Base-by-base conservation (phyloP, 1,284 basidiomycete species). In the Marasmius fiardii region DNA sequence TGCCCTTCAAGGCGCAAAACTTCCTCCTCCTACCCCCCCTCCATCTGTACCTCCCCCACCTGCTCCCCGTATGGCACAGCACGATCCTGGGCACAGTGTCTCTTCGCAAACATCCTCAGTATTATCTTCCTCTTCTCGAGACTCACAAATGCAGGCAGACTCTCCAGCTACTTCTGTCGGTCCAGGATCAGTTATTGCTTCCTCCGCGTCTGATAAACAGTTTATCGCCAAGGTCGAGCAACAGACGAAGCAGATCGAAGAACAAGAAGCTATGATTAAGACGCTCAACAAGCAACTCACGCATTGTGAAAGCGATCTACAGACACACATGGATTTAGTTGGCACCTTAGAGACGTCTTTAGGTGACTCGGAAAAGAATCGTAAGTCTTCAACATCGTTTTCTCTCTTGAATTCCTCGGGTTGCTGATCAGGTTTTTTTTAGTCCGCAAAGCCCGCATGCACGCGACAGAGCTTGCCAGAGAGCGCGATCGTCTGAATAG, bases 281-380 rank as follows among this genome's bases (percentile, higher is more conserved):
- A 94, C 89, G 33, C 81, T 97, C 55, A 93, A 93, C 72, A 93
- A 95, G 71, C 93, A 95, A 71, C 72, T 97, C 53, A 85, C 85
- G 31, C 93, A 95, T 69, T 95, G 93, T 67, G 93, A 96, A 72
- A 85, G 81, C 59, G 93, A 96, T 70, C 76, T 96, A 57, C 91
- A 94, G 64, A 88, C 91, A 51, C 93, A 95, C 68, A 93, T 94
- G 80, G 92, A 96, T 68, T 81, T 95, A 55, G 92, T 95, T 59
- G 81, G 76, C 58, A 89, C 87, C 18, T 77, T 95, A 24, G 92
- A 94, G 73, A 83, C 85, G 39, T 91, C 91, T 33, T 76, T 95
- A 43, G 88, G 88, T 55, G 93, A 94, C 65, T 90, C 91, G 24
- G 93, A 95, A 73, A 92, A 94, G 69, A 95, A 93, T 66, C 76